Evolutionary conservation across 495 filamentous ascomycete species (phyloP).

Genomic region (Schizothecium vesticola): DNA sequence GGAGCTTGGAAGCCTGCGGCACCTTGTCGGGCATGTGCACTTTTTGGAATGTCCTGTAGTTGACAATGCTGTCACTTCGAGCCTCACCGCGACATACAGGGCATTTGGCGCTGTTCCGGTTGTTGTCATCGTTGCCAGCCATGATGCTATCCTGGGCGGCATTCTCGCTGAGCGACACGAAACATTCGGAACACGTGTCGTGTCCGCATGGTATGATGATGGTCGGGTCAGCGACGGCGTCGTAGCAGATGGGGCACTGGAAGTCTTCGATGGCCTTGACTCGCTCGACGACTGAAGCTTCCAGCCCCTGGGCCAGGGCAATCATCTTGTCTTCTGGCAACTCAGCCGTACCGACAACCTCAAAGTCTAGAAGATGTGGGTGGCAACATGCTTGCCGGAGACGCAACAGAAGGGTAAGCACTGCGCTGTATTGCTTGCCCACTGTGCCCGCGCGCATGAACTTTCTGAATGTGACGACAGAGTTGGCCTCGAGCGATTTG

Average conservation of each 20-base stretch:
- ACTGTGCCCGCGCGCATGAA: conserved; percentile 68
- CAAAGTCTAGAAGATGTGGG: conserved; percentile 79
- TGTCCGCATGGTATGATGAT: conserved; percentile 87
- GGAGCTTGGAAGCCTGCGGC: neutral
- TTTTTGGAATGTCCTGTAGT: conserved; percentile 66
- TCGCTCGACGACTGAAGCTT: conserved; percentile 56
- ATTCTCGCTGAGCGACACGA: conserved; percentile 63
- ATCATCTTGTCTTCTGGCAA: conserved; percentile 53
- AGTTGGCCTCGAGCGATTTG: conserved; percentile 59
- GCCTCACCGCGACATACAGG: conserved; percentile 68
- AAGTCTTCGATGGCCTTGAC: conserved; percentile 57
- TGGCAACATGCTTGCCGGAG: conserved; percentile 92
- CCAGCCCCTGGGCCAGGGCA: conserved; percentile 60
- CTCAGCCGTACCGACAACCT: conserved; percentile 42
- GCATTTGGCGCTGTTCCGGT: conserved; percentile 53
- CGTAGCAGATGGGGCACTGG: conserved; percentile 77
- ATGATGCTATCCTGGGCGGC: conserved; percentile 43
- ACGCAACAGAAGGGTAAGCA: conserved; percentile 79
- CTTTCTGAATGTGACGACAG: conserved; percentile 68
- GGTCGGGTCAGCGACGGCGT: conserved; percentile 65
- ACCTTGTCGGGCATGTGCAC: conserved; percentile 56
- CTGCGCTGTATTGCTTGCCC: conserved; percentile 74
- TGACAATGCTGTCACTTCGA: conserved; percentile 63
- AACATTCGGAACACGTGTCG: conserved; percentile 72
- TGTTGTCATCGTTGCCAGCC: conserved; percentile 49